These are phyloP conservation scores for Bothriochloa decipiens DNA, from an alignment of 176 grass and related monocot species.

Conservation along the genomic window DNA sequence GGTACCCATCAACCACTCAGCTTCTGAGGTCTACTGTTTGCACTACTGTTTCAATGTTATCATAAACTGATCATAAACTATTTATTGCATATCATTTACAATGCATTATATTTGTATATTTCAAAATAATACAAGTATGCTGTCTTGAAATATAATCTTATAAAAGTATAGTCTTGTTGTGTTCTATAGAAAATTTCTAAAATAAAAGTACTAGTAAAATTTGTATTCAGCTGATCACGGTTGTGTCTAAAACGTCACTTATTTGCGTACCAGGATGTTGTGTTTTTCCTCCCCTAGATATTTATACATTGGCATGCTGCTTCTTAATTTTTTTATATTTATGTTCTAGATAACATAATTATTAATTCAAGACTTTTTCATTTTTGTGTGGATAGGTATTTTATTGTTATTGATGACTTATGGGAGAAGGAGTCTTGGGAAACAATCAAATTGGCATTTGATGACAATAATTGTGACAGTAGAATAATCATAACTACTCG, in stretches of 20 bases:
- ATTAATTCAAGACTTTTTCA: neutral
- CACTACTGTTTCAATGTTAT: too few species aligned
- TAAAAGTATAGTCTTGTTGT: too few species aligned
- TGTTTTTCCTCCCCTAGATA: neutral
- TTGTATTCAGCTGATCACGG: too few species aligned
- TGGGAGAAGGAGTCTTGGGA: neutral
- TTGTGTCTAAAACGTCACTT: neutral
- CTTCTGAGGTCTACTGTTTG: too few species aligned
- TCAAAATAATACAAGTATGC: too few species aligned
- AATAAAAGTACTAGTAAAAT: too few species aligned
- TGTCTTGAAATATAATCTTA: too few species aligned
- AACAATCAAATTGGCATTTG: neutral
- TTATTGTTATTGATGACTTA: too few species aligned
- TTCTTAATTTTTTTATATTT: neutral
- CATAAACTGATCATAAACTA: too few species aligned
- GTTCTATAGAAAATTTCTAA: neutral
- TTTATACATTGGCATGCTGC: neutral
- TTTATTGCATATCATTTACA: too few species aligned
- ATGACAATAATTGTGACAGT: neutral
- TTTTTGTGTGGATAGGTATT: neutral
- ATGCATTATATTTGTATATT: too few species aligned
- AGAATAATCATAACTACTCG: conserved; percentile 17
- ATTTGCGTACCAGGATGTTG: neutral
- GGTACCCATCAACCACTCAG: too few species aligned
- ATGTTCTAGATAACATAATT: neutral